Evolutionary conservation across 257 asterid species (phyloP), one percentile per base, ranked within the genome.

Genomic region (Mitragyna speciosa): DNA sequence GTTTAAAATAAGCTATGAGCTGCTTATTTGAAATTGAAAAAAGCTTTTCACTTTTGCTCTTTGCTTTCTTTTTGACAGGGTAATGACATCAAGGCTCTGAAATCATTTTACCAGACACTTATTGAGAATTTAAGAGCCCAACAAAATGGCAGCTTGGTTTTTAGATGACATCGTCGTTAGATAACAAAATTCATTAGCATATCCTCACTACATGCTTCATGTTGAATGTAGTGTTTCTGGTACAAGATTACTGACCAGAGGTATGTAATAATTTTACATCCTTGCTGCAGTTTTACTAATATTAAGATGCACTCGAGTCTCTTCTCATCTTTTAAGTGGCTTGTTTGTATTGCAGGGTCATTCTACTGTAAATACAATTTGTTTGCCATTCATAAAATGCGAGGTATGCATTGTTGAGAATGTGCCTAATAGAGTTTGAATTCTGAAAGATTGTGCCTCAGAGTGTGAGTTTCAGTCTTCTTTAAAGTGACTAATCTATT

Each of bases 101-200:
- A 91, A 85, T 87, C 93, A 70, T 94, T 91, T 84, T 96, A 92
- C 88, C 97, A 91, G 86, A 88, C 90, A 4, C 90, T 96, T 63
- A 84, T 96, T 48, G 95, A 92, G 84, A 90, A 84, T 80, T 84
- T 96, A 89, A 92, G 97, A 83, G 88, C 85, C 75, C 95, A 89
- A 79, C 97, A 94, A 78, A 96, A 91, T 81, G 97, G 97, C 76
- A 91, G 94, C 91, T 84, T 91, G 86, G 96, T 89, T 80, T 90
- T 85, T 85, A 91, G 98, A 93, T 95, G 88, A 80, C 92, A 83
- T 79, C 59, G 43, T 39, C 69, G 33, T 43, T 66, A 20, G 5
- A 12, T 30, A 10, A 70, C 45, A 81, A 78, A 70, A 71, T 58
- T n/a, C 45, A 79, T 78, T 31, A 24, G 82, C 78, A 4, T 73